Percentiles rank a stretch among this genome's conserved stretches.
Conservation (phyloP, 805 yeast species). For the Babjeviella inositovora region DNA sequence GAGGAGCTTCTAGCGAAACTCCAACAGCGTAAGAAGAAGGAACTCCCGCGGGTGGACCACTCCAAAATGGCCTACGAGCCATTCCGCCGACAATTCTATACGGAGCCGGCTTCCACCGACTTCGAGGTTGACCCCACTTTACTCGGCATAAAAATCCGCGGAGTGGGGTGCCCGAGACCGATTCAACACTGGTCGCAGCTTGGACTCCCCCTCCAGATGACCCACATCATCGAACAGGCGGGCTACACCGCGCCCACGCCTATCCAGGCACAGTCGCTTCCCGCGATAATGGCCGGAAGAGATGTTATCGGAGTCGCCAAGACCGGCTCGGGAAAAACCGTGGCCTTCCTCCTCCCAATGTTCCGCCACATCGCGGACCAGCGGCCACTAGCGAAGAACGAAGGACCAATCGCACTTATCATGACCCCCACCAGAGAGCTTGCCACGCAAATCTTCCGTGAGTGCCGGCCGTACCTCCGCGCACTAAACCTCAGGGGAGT, state of each 20-base stretch:
- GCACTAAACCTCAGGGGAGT: constrained; percentile 33
- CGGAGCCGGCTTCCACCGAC: constrained; percentile 32
- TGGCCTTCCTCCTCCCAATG: constrained; percentile 75
- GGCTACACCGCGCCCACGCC: constrained; percentile 59
- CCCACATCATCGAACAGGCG: constrained; percentile 30
- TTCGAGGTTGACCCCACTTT: constrained; percentile 44
- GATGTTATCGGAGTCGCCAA: constrained; percentile 92
- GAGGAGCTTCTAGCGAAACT: constrained; percentile 18
- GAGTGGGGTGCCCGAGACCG: constrained; percentile 44
- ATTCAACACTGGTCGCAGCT: constrained; percentile 66
- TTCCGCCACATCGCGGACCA: constrained; percentile 75
- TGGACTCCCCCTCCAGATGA: constrained; percentile 50
- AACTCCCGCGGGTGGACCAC: constrained; percentile 30
- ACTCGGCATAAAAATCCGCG: constrained; percentile 49
- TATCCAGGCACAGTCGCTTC: constrained; percentile 82
- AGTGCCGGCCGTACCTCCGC: constrained; percentile 40
- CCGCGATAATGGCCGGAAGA: constrained; percentile 77
- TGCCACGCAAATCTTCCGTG: constrained; percentile 69
- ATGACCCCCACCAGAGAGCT: constrained; percentile 89
- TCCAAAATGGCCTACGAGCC: constrained; percentile 26
- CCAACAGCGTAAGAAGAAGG: constrained; percentile 30
- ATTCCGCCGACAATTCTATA: constrained; percentile 47
- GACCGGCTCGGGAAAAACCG: constrained; percentile 93
- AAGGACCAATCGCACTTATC: constrained; percentile 68
- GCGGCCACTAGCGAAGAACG: constrained; percentile 28